A percentile compares a stretch with the other conserved stretches of the same genome.
phyloP scores from a whole-genome alignment of 1,284 basidiomycete genomes.

The Moniliophthora roreri region DNA sequence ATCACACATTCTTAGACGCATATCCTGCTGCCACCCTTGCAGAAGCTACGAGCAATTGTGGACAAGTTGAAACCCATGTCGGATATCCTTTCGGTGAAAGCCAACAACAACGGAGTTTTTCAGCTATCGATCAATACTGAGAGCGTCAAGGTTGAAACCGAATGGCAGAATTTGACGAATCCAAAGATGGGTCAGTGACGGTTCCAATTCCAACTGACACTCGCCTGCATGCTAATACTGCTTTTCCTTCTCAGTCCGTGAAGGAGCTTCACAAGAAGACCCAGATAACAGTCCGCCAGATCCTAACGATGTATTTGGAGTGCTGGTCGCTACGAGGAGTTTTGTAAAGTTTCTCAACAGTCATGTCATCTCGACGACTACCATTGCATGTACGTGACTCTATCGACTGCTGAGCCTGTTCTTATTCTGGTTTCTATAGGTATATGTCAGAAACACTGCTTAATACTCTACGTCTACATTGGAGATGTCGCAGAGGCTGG shows the following conservation, averaged over 20 bases:
- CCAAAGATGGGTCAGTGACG: conserved; percentile 61
- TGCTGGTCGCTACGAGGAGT: conserved; percentile 72
- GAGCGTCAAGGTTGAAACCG: conserved; percentile 73
- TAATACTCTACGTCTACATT: conserved; percentile 90
- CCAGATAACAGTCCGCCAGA: conserved; percentile 38
- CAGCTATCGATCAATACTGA: conserved; percentile 71
- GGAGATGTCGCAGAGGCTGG: conserved; percentile 81
- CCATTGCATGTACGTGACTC: conserved; percentile 74
- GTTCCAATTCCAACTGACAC: background rate
- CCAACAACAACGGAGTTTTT: conserved; percentile 64
- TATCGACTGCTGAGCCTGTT: background rate
- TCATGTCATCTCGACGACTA: conserved; percentile 82
- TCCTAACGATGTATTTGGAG: conserved; percentile 59
- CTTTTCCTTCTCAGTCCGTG: conserved; percentile 15
- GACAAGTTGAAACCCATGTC: conserved; percentile 77
- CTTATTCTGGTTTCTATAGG: conserved; percentile 41
- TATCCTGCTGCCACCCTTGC: conserved; percentile 76
- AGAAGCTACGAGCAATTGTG: conserved; percentile 77
- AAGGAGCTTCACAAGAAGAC: conserved; percentile 29
- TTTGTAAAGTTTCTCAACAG: conserved; percentile 84
- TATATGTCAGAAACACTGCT: conserved; percentile 81
- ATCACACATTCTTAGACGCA: conserved; percentile 58
- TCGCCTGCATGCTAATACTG: conserved; percentile 8
- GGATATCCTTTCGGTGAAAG: conserved; percentile 71
- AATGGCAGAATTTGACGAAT: conserved; percentile 75